These are phyloP conservation scores for Acanthamoeba royreba DNA, from an alignment of 208 protist species.

Conservation along the genomic window DNA sequence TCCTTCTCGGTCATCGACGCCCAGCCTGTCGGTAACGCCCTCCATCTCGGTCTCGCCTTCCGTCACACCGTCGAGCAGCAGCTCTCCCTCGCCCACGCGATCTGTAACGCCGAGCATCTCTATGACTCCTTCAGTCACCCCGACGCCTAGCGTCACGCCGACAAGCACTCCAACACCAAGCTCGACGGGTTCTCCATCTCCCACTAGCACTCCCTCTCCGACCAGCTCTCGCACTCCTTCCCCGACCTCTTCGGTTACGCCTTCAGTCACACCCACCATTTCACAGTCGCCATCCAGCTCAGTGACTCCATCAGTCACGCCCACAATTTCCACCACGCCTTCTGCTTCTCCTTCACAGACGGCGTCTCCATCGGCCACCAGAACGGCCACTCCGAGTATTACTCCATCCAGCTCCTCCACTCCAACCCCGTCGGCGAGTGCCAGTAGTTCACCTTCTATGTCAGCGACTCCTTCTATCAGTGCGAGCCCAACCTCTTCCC, in stretches of 20 bases:
- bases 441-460: too few relatives aligned
- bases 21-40: too few relatives aligned
- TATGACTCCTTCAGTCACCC: too few relatives aligned
- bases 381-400: neutral
- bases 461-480: too few relatives aligned
- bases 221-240: too few relatives aligned
- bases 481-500: too few relatives aligned
- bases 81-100: too few relatives aligned
- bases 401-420: neutral
- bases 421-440: neutral
- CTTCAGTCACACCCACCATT: neutral
- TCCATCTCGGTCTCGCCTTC: too few relatives aligned
- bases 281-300: neutral
- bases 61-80: too few relatives aligned
- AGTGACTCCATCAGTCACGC: neutral
- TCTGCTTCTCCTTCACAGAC: neutral
- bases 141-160: neutral
- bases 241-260: neutral
- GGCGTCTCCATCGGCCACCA: neutral
- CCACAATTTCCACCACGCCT: neutral
- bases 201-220: too few relatives aligned
- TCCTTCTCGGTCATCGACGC: too few relatives aligned
- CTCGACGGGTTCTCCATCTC: too few relatives aligned
- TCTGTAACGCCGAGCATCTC: neutral
- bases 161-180: neutral